Evolutionary conservation across 2,329 filamentous ascomycete genomes (phyloP), one percentile per base, ranked within the genome.

Genomic region (Chrysosporium keratinophilum): DNA sequence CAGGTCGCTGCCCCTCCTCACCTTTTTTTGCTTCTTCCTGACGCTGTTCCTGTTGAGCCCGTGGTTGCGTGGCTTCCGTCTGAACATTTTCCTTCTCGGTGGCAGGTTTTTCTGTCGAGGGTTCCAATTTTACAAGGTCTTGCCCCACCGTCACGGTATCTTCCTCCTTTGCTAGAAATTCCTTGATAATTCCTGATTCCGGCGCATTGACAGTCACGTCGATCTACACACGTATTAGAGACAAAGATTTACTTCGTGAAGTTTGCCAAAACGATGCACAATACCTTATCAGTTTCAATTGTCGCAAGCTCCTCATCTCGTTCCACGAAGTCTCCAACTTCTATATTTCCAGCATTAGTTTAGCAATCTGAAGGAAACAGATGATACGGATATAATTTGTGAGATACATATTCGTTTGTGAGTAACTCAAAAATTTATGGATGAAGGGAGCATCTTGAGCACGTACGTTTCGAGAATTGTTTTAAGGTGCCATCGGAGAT

Each of bases 261-360:
- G 4, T 19, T 9, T 28, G 3, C 28, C 37, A 49, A 53, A 31
- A 48, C 42, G 20, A 39, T 28, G 33, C 28, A 49, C 54, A 69
- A 58, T 75, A 88, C 88, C 83, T 98, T 98, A 79, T 98, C 93
- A 12, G 93, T 98, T 74, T 98, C 93, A 66, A 98, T 98, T 48
- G 91, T 96, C 33, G 93, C 93, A 70, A 98, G 91, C 71, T 98
- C 93, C 74, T 97, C 93, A 67, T 98, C 93, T 65, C 85, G 84
- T 75, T 95, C 89, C 50, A 98, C 90, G 64, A 83, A 90, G 69
- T 98, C 93, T 65, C 93, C 93, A 63, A 96, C 77, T 74, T 91
- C 78, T 81, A 60, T 55, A 54, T 31, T 11, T 14, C 31, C 28
- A n/a, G 23, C 9, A 7, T 9, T 11, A 17, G 33, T 43, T 35